Evolutionary conservation across 164 flowering plant species (phyloP), one percentile per base, ranked within the genome.

Genomic region (Protea cynaroides): DNA sequence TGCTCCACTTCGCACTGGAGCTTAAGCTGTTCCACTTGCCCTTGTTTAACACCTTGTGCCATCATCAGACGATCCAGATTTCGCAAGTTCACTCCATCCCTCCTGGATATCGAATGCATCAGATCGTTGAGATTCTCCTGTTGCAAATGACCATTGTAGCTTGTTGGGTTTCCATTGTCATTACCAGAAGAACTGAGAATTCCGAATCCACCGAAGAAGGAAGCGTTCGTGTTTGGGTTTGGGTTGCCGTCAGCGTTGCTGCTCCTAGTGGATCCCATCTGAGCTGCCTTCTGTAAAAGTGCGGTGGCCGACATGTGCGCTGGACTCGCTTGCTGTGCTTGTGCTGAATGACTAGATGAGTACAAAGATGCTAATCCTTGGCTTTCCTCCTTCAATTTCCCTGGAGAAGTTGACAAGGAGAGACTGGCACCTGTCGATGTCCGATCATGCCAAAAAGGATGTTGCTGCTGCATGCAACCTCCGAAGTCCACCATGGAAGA

Each of bases 241-340:
- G n/a, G 75, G 69, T 59, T 74, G 34, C 4, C 4, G 34, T 29
- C 5, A 3, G 34, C 34, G 34, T 29, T 29, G 34, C 34, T 78
- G 80, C 83, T 82, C 17, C 78, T 65, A 12, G 90, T 74, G 0
- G 90, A 85, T 4, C 93, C 93, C 86, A 88, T 83, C 65, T 88
- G 90, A 1, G 95, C 86, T 18, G 95, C 91, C 62, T 82, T 86
- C 65, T 88, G 95, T 17, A 88, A 62, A 15, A 86, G 82, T 8
- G 91, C 87, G 1, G 90, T 87, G 18, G 93, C 93, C 1, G 93
- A 85, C 79, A 83, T 78, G 72, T 78, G 82, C 36, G 61, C 59
- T 1, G 62, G 29, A 6, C 46, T 46, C 4, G 57, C 62, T 24
- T 56, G 60, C 22, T 67, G 68, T 46, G 25, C 52, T 19, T 64